These are phyloP conservation scores for Phytopythium boreale DNA, from an alignment of 352 stramenopile genomes.

Conservation along the genomic window DNA sequence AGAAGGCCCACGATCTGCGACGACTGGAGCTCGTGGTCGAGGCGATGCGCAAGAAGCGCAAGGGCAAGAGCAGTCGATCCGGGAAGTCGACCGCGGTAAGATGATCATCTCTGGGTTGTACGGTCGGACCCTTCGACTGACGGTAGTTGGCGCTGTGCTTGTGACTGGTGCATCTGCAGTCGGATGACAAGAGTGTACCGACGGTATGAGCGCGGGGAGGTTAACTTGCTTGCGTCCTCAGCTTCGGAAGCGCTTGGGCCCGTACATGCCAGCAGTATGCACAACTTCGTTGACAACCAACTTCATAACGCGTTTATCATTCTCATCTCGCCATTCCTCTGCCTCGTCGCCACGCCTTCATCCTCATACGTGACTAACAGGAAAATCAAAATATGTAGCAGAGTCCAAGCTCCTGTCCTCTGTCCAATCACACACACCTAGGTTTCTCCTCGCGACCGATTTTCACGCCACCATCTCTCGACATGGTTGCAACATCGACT, in stretches of 20 bases:
- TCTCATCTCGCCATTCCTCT: not conserved
- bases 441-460: too few relatives aligned
- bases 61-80: conserved; percentile 28
- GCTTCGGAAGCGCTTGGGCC: not conserved
- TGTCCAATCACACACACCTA: not conserved
- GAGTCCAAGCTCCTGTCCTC: not conserved
- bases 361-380: too few relatives aligned
- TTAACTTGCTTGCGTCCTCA: too few relatives aligned
- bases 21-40: conserved; percentile 46
- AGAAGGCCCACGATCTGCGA: conserved; percentile 41
- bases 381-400: too few relatives aligned
- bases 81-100: not conserved
- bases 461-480: not conserved
- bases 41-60: conserved; percentile 30
- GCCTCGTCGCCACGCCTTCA: not conserved
- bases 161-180: not conserved
- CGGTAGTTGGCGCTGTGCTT: not conserved
- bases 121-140: not conserved
- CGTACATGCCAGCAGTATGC: too few relatives aligned
- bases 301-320: not conserved
- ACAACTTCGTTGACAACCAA: not conserved
- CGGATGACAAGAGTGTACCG: conserved; percentile 6
- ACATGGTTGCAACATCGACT: not conserved
- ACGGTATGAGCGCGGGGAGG: not conserved
- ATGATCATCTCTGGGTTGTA: not conserved